Percentiles rank a stretch among this genome's conserved stretches.
Evolutionary conservation across 225 moss, liverwort and hornwort species (phyloP).

Genomic region (Neckera pumila): DNA sequence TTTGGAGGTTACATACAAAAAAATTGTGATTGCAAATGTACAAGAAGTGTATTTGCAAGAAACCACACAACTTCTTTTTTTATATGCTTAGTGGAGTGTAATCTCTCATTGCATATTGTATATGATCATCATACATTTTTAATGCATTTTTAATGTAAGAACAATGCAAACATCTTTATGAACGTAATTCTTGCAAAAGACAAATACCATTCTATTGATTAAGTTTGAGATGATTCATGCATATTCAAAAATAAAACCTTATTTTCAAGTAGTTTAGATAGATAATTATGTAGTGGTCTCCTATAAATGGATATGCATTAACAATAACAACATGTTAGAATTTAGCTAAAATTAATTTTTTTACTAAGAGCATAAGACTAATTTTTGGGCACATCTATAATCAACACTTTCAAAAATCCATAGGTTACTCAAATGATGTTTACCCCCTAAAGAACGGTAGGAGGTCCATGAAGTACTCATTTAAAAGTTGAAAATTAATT

Average conservation of each 20-base stretch:
- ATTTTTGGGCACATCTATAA: neutral
- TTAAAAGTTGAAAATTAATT: no score
- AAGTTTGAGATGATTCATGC: neutral
- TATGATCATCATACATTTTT: neutral
- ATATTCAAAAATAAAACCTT: neutral
- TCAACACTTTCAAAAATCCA: accelerated
- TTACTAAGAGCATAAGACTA: neutral
- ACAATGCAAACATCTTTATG: neutral
- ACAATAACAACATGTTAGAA: neutral
- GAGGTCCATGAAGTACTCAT: no score
- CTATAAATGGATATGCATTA: neutral
- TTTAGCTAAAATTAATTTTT: neutral
- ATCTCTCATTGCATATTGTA: accelerated
- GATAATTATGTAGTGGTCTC: neutral
- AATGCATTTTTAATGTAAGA: neutral
- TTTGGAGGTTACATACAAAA: neutral
- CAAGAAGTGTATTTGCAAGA: neutral
- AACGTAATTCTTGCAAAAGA: accelerated
- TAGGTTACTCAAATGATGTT: neutral
- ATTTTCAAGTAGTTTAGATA: neutral
- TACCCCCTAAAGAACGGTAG: no score
- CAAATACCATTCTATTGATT: accelerated
- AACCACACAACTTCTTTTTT: neutral
- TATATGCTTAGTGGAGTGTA: neutral
- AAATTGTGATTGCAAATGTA: neutral